phyloP scores from a whole-genome alignment of 192 early-diverging fungal species.

The Mortierella hygrophila region DNA sequence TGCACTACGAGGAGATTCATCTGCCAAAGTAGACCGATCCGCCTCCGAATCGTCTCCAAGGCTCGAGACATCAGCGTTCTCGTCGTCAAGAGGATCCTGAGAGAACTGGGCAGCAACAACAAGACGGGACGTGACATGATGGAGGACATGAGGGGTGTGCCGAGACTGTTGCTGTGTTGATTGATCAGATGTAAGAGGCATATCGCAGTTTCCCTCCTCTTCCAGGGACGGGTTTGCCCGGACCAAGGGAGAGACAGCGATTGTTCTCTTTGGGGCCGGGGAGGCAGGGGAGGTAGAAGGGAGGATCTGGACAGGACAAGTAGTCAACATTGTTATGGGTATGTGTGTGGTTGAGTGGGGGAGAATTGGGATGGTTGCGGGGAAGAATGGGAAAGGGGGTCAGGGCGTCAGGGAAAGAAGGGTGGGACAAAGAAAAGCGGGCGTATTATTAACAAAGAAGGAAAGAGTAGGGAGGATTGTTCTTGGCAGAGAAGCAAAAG shows the following conservation, averaged over 20 bases:
- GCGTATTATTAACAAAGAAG: constrained; percentile 5
- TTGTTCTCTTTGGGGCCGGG: constrained; percentile 5
- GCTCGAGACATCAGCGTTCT: constrained; percentile 26
- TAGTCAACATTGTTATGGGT: background rate
- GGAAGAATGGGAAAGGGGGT: background rate
- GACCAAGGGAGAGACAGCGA: constrained; percentile 16
- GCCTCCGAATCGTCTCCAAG: constrained; percentile 1
- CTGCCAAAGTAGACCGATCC: background rate
- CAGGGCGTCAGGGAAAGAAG: background rate
- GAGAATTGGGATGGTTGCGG: background rate
- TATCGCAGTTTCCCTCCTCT: constrained; percentile 27
- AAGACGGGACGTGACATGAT: constrained; percentile 5
- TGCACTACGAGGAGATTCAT: background rate
- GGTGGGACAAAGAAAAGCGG: background rate
- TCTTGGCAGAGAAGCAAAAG: background rate
- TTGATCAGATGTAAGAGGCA: background rate
- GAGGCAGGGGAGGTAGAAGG: background rate
- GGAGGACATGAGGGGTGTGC: background rate
- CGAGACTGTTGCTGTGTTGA: background rate
- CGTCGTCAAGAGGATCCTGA: constrained; percentile 11
- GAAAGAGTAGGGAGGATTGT: constrained; percentile 7
- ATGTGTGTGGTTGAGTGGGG: background rate
- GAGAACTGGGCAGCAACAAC: constrained; percentile 13
- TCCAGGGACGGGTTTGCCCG: constrained; percentile 8
- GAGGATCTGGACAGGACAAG: background rate